phyloP scores from a whole-genome alignment of 441 rosid genomes.

The Corymbia citriodora region DNA sequence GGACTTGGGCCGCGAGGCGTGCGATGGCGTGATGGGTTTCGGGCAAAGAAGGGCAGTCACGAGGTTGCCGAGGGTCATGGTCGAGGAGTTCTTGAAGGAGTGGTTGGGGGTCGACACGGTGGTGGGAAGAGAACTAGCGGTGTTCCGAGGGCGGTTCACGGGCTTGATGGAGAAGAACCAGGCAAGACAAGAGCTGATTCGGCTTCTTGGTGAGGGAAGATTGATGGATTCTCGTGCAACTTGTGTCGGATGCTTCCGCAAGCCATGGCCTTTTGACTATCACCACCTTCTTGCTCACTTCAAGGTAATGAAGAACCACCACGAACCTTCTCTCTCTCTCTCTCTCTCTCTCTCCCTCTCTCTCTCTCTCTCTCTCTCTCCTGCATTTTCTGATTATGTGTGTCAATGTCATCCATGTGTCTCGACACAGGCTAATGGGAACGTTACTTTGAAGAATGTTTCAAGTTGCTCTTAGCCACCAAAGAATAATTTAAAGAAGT shows the following conservation, averaged over 20 bases:
- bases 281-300: background rate
- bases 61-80: slow-evolving; percentile 56
- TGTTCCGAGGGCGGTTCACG: slow-evolving; percentile 26
- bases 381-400: background rate
- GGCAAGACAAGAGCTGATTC: background rate
- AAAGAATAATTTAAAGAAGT: background rate
- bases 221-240: background rate
- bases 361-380: background rate
- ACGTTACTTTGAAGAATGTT: background rate
- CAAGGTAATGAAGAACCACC: background rate
- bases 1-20: slow-evolving; percentile 46
- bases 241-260: background rate
- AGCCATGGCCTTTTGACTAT: background rate
- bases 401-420: background rate
- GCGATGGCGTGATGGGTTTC: slow-evolving; percentile 35
- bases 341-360: background rate
- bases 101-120: slow-evolving; percentile 44
- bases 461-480: background rate
- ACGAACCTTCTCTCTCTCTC: background rate
- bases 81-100: slow-evolving; percentile 52
- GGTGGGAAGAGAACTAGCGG: slow-evolving; percentile 44
- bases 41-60: slow-evolving; percentile 42
- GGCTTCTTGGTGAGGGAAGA: background rate
- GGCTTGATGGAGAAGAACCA: slow-evolving; percentile 21
- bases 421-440: background rate